Evolutionary conservation across 768 basidiomycete species (phyloP).

Genomic region (Termitomyces sp.): DNA sequence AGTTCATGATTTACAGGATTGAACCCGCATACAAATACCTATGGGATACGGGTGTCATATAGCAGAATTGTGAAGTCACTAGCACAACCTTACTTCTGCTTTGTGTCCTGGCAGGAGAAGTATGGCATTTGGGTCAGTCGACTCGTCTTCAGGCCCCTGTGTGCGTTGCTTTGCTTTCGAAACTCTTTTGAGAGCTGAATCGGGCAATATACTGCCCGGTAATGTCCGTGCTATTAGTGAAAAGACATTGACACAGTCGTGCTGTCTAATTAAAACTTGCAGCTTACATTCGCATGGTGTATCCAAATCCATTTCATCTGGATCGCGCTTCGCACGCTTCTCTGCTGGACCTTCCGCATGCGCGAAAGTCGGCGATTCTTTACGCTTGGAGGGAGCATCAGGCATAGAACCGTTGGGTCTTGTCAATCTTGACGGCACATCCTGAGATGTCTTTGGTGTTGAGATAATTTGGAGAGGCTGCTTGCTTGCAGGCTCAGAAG

Average conservation of each 20-base stretch:
- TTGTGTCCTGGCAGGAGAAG: constrained; percentile 53
- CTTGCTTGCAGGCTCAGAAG: constrained; percentile 31
- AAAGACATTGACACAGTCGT: background rate
- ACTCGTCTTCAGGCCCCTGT: constrained; percentile 37
- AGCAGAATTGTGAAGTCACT: background rate
- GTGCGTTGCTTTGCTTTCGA: constrained; percentile 27
- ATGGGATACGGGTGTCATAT: background rate
- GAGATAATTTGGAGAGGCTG: constrained; percentile 13
- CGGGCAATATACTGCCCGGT: background rate
- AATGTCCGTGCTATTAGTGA: background rate
- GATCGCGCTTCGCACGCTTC: constrained; percentile 54
- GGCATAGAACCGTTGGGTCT: constrained; percentile 17
- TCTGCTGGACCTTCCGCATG: constrained; percentile 48
- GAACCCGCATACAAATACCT: constrained; percentile 83
- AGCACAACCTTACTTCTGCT: constrained; percentile 39
- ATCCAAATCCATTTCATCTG: constrained; percentile 45
- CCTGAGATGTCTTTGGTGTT: constrained; percentile 5
- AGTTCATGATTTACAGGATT: constrained; percentile 56
- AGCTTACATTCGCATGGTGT: constrained; percentile 23
- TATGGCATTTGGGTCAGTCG: constrained; percentile 34
- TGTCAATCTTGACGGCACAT: constrained; percentile 5
- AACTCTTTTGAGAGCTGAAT: constrained; percentile 17
- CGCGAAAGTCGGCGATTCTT: constrained; percentile 36
- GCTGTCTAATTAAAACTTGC: constrained; percentile 3
- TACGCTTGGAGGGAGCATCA: constrained; percentile 38